A percentile compares a stretch with the other conserved stretches of the same genome.
Conservation (phyloP, 2,329 filamentous ascomycete genomes). For the Colletotrichum magnum region DNA sequence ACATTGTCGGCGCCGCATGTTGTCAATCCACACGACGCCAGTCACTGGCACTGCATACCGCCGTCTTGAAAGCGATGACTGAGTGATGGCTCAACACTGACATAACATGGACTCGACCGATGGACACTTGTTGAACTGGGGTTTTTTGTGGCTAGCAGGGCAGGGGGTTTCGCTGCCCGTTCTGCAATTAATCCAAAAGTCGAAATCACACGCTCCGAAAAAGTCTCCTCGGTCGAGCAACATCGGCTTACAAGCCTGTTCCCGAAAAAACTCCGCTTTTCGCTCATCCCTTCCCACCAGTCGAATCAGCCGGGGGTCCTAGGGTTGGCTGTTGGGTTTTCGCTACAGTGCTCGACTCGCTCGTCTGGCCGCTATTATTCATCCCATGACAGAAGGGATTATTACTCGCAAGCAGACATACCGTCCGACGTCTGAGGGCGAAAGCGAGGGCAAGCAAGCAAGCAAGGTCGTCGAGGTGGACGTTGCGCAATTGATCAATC, state of each 20-base stretch:
- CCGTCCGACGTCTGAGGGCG: background rate
- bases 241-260: constrained; percentile 23
- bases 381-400: constrained; percentile 18
- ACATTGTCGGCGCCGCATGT: constrained; percentile 29
- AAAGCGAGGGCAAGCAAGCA: background rate
- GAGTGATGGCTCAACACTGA: constrained; percentile 5
- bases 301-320: constrained; percentile 16
- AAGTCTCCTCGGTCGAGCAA: constrained; percentile 18
- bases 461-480: background rate
- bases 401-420: background rate
- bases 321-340: background rate
- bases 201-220: no score
- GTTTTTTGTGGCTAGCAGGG: background rate
- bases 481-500: constrained; percentile 3
- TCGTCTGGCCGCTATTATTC: constrained; percentile 19
- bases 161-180: no score
- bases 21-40: constrained; percentile 26
- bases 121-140: background rate
- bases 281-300: constrained; percentile 11
- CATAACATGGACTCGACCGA: background rate
- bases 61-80: constrained; percentile 1
- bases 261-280: constrained; percentile 38
- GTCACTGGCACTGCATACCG: background rate
- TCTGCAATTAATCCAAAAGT: no score
- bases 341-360: constrained; percentile 20